Conservation (phyloP, 192 early-diverging fungal genomes). For the Podila verticillata region DNA sequence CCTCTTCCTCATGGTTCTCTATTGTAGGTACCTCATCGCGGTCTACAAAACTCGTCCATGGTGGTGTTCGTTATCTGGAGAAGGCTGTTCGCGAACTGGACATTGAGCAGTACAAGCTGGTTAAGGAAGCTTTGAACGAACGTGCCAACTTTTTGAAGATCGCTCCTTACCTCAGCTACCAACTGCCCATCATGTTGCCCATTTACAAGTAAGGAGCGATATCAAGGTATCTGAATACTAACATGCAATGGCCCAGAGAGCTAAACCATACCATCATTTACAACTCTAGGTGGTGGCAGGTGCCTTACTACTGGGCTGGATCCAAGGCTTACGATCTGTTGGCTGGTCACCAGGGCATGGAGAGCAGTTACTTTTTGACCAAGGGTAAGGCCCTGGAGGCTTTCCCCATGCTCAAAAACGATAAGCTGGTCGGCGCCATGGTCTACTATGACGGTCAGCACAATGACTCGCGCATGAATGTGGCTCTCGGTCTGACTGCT, state of each 20-base stretch:
- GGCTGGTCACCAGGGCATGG: conserved; percentile 85
- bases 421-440: conserved; percentile 90
- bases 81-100: conserved; percentile 96
- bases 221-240: no score
- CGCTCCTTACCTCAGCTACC: conserved; percentile 93
- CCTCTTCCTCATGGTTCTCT: neutral
- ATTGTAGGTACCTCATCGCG: conserved; percentile 85
- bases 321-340: conserved; percentile 93
- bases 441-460: conserved; percentile 98
- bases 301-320: conserved; percentile 96
- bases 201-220: conserved; percentile 77
- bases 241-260: no score
- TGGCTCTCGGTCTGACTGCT: conserved; percentile 91
- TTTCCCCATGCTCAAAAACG: conserved; percentile 94
- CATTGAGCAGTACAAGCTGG: conserved; percentile 96
- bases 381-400: conserved; percentile 89
- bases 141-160: conserved; percentile 93
- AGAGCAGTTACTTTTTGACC: conserved; percentile 85
- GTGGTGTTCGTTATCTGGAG: conserved; percentile 96
- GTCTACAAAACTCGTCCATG: conserved; percentile 96
- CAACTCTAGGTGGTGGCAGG: conserved; percentile 85
- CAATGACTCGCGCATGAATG: conserved; percentile 98
- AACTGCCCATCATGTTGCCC: conserved; percentile 95
- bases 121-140: conserved; percentile 95
- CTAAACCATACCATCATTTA: neutral